Conservation (phyloP, 73 alveolate genomes). For the Paramecium sexaurelia region DNA sequence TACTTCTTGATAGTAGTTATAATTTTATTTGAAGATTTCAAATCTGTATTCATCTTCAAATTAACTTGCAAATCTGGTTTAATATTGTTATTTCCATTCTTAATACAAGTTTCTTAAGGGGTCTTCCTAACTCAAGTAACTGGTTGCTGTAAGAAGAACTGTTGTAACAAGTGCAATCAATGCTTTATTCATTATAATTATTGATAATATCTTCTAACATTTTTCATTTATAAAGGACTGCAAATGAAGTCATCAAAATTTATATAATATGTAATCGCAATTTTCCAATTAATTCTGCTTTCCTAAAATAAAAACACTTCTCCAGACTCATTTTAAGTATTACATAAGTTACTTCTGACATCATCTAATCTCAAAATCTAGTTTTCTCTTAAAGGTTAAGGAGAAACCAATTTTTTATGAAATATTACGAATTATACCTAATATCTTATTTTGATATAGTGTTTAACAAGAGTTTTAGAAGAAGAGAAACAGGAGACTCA, state of each 20-base stretch:
- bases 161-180: conserved; percentile 18
- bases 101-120: not conserved
- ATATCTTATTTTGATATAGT: too few relatives aligned
- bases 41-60: conserved; percentile 48
- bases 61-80: not conserved
- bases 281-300: not conserved
- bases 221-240: not conserved
- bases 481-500: not conserved
- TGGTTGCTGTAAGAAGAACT: not conserved
- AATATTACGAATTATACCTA: too few relatives aligned
- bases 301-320: not conserved
- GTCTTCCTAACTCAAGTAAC: not conserved
- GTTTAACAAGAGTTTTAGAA: not conserved
- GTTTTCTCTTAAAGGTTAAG: not conserved
- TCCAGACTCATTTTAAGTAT: not conserved
- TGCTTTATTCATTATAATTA: conserved; percentile 3
- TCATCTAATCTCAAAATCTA: not conserved
- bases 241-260: conserved; percentile 44
- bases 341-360: not conserved
- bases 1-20: not conserved
- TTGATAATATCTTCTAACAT: not conserved
- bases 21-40: not conserved
- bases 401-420: too few relatives aligned
- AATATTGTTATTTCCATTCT: not conserved
- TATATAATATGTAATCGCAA: not conserved